phyloP scores from a whole-genome alignment of 2,329 filamentous ascomycete genomes.

The Alternaria panax region DNA sequence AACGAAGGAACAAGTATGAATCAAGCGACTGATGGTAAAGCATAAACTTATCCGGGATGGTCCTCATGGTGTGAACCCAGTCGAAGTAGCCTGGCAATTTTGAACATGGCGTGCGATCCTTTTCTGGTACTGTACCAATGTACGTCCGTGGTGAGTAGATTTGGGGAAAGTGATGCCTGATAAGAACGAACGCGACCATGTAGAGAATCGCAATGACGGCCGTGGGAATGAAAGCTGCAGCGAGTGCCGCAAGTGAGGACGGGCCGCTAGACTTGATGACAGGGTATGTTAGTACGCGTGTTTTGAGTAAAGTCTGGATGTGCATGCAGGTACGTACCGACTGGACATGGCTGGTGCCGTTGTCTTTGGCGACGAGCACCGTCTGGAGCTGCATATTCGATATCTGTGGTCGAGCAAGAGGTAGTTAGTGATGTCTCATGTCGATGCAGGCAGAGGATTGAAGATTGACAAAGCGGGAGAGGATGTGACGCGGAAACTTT shows the following conservation, averaged over 20 bases:
- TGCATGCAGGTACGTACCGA: conserved; percentile 23
- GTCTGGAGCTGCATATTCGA: conserved; percentile 27
- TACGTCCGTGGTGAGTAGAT: conserved; percentile 56
- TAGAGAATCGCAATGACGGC: conserved; percentile 41
- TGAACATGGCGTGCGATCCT: conserved; percentile 52
- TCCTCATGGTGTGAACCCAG: conserved; percentile 59
- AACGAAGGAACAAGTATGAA: conserved; percentile 88
- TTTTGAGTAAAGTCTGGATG: neutral
- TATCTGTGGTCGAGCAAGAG: neutral
- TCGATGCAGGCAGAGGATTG: neutral
- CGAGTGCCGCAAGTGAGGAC: conserved; percentile 43
- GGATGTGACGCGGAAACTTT: neutral
- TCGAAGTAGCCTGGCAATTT: conserved; percentile 38
- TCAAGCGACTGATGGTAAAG: conserved; percentile 93
- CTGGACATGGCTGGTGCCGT: conserved; percentile 20
- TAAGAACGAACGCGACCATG: conserved; percentile 49
- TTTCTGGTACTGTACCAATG: conserved; percentile 52
- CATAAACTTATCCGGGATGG: conserved; percentile 74
- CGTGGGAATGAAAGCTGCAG: conserved; percentile 47
- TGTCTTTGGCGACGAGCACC: conserved; percentile 20
- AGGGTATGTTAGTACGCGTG: conserved; percentile 14
- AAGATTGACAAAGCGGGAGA: conserved; percentile 1
- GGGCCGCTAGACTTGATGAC: conserved; percentile 36
- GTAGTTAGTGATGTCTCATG: conserved; percentile 12
- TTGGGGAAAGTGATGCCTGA: conserved; percentile 54